These are phyloP conservation scores for Elaeis oleifera DNA, from an alignment of 202 grass and related monocot genomes.

Conservation along the genomic window DNA sequence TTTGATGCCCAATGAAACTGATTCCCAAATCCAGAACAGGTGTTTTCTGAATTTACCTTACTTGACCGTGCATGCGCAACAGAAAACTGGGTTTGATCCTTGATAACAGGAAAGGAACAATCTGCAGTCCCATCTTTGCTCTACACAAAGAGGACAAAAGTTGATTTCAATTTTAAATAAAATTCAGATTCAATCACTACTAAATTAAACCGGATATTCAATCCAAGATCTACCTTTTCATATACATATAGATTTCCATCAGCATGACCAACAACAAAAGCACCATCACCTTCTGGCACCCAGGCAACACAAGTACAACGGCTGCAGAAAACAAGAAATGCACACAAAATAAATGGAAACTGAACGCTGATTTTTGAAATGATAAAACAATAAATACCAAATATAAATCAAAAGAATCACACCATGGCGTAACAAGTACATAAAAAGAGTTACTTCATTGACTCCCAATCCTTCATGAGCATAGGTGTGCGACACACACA, in stretches of 20 bases:
- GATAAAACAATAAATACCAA: no score
- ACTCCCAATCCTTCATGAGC: no score
- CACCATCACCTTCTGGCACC: slow-evolving; percentile 21
- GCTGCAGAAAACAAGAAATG: slow-evolving; percentile 10
- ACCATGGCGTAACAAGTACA: no score
- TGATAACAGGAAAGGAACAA: slow-evolving; percentile 77
- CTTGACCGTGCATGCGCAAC: slow-evolving; percentile 91
- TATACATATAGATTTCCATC: slow-evolving; percentile 19
- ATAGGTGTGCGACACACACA: no score
- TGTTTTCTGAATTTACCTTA: slow-evolving; percentile 51
- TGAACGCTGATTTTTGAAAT: background rate
- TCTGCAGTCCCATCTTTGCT: slow-evolving; percentile 90
- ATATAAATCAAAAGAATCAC: no score
- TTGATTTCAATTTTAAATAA: background rate
- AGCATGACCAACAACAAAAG: slow-evolving; percentile 22
- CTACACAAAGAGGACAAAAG: slow-evolving; percentile 8
- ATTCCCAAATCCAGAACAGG: slow-evolving; percentile 4
- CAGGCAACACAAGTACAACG: slow-evolving; percentile 15
- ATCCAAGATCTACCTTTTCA: slow-evolving; percentile 13
- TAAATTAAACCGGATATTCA: background rate
- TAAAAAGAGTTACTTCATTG: no score
- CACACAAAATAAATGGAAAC: background rate
- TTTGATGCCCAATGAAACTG: background rate
- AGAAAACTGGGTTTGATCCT: slow-evolving; percentile 65
- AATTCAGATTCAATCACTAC: background rate